Base-by-base conservation (phyloP, 306 rosid genomes). In the Vigna angularis region DNA sequence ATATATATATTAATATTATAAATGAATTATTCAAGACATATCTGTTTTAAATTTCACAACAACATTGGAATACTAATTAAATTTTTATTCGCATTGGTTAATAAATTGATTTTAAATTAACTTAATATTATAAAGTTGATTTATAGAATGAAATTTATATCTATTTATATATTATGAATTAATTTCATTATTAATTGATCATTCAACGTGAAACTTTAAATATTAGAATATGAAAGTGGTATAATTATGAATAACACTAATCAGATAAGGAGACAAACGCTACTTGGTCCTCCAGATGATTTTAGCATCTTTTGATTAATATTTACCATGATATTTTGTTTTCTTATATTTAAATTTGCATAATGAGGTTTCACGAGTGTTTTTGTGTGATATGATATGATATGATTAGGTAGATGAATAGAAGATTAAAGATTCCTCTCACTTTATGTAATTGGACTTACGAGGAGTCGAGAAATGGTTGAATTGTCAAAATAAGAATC, bases 381-480 rank as follows among this genome's bases (percentile, higher is more conserved):
- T 9, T 61, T 6, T 61, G 66, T 28, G 9, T 59, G 47, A 42
- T 59, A 4, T 28, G 47, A 42, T 26, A 26, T n/a, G 7, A 59
- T 30, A 15, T 61, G 44, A n/a, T 38, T 64, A n/a, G 70, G 9
- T 36, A 9, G 14, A 63, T 49, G n/a, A 26, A 70, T 32, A n/a
- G 61, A 70, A 49, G 28, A 24, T 70, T 49, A 49, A 30, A 70
- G 59, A 70, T 50, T 50, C 74, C 61, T 50, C 5, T 50, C 5
- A 49, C 47, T 28, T 45, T 70, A 16, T 16, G 15, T 4, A 15
- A 68, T 68, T 47, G 73, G 58, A 24, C 42, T 50, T 28, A 17
- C 2, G 28, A 64, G 49, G 49, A 30, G 28, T 48, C 47, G 74
- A 26, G 59, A 48, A 69, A 48, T 69, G 9, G 58, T 48, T 48